phyloP scores from a whole-genome alignment of 2,329 filamentous ascomycete species.

The Aureobasidium sp. region DNA sequence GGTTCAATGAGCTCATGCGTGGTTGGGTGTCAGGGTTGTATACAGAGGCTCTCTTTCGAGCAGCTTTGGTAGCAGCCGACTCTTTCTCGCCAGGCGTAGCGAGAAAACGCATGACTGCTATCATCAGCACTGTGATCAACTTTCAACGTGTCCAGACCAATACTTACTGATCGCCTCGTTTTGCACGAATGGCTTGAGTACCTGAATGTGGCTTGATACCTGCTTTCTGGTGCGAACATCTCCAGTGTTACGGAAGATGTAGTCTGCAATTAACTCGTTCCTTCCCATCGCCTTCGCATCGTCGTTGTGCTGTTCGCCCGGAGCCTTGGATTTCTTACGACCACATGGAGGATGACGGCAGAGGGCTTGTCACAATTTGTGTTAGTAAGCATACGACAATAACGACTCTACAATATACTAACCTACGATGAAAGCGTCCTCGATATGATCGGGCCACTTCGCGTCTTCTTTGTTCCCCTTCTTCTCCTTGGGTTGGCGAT shows the following conservation, averaged over 20 bases:
- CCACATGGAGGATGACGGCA: conserved; percentile 54
- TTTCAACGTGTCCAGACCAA: background rate
- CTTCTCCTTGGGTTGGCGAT: conserved; percentile 32
- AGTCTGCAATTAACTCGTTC: conserved; percentile 55
- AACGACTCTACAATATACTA: conserved; percentile 15
- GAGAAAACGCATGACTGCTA: conserved; percentile 14
- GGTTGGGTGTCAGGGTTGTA: background rate
- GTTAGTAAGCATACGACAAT: conserved; percentile 14
- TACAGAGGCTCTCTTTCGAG: background rate
- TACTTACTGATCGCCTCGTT: conserved; percentile 36
- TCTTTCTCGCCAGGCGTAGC: conserved; percentile 13
- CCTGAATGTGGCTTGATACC: conserved; percentile 58
- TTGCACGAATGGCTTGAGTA: conserved; percentile 50
- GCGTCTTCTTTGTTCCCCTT: conserved; percentile 26
- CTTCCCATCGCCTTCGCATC: conserved; percentile 48
- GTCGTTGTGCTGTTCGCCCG: conserved; percentile 17
- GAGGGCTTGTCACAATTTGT: conserved; percentile 30
- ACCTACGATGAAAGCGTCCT: conserved; percentile 44
- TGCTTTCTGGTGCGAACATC: conserved; percentile 49
- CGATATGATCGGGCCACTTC: conserved; percentile 43
- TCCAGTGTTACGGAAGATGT: conserved; percentile 49
- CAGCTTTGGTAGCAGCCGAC: background rate
- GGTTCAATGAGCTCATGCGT: background rate
- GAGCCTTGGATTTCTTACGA: conserved; percentile 37
- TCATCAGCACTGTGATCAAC: background rate